Percentiles rank a stretch among this genome's conserved stretches.
Conservation (phyloP, 345 rosid species). For the Garcia nutans region DNA sequence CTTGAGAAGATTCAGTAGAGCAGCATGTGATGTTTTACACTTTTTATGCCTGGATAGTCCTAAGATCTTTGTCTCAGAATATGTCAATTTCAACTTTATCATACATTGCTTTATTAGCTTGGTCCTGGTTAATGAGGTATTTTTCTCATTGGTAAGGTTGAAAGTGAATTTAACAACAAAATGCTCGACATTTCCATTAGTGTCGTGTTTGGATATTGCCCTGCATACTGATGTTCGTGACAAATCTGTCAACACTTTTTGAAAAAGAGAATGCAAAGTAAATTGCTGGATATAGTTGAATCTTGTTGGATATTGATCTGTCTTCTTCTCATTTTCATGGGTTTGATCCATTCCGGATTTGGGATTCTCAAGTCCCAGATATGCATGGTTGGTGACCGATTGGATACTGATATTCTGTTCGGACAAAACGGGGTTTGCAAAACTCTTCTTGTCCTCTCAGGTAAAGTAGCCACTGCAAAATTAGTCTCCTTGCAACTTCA, state of each 20-base stretch:
- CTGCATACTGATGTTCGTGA: not conserved
- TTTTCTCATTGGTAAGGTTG: not conserved
- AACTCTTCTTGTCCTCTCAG: constrained; percentile 37
- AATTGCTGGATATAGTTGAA: not conserved
- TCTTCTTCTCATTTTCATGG: not conserved
- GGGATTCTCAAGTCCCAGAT: constrained; percentile 57
- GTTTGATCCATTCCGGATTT: constrained; percentile 47
- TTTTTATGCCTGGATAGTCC: not conserved
- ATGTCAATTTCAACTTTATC: not conserved
- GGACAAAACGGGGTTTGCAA: constrained; percentile 39
- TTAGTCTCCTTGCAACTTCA: not conserved
- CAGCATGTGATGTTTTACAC: not conserved
- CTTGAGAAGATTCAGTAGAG: not conserved
- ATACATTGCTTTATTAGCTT: not conserved
- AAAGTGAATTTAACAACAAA: not conserved
- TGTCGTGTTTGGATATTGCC: not conserved
- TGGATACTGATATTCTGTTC: constrained; percentile 35
- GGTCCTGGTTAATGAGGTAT: not conserved
- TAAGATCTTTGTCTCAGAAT: not conserved
- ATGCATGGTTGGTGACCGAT: constrained; percentile 41
- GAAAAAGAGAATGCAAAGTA: not conserved
- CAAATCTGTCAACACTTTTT: not conserved
- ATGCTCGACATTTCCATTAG: not conserved
- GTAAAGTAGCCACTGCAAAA: constrained; percentile 4
- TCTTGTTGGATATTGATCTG: not conserved